These are phyloP conservation scores for Calonectria pseudoturangicola DNA, from an alignment of 2,329 filamentous ascomycete genomes.

Conservation along the genomic window DNA sequence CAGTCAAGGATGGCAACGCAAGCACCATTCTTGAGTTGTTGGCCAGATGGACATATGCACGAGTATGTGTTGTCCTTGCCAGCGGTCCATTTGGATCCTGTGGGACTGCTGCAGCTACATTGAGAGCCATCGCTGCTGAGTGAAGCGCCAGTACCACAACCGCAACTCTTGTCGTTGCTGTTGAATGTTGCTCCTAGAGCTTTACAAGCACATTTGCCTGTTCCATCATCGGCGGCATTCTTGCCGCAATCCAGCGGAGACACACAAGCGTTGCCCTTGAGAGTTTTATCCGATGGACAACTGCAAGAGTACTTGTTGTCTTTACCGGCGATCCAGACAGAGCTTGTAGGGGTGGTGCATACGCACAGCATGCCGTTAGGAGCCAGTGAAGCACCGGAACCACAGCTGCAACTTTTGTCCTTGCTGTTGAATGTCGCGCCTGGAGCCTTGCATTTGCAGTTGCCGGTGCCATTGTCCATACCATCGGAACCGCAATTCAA, in stretches of 20 bases:
- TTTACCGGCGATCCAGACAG: neutral
- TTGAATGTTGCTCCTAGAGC: neutral
- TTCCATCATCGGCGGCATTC: neutral
- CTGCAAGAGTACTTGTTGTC: constrained; percentile 4
- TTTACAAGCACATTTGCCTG: neutral
- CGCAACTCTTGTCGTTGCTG: neutral
- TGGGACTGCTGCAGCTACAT: neutral
- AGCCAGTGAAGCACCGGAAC: neutral
- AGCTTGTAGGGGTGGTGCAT: neutral
- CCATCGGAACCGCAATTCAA: neutral
- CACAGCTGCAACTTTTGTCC: neutral
- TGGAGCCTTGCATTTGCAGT: neutral
- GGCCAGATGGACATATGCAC: neutral
- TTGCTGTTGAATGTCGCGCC: neutral
- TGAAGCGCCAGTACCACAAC: neutral
- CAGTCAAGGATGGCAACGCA: neutral
- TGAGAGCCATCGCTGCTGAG: constrained; percentile 4
- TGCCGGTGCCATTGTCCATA: neutral
- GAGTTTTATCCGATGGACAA: neutral
- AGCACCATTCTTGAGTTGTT: neutral
- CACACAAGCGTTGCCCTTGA: neutral
- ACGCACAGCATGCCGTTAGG: neutral
- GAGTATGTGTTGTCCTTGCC: constrained; percentile 1
- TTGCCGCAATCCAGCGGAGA: neutral
- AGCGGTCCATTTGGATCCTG: neutral